Percentiles rank a stretch among this genome's conserved stretches.
phyloP scores from a whole-genome alignment of 352 stramenopile genomes.

The Phytophthora cryptogea region DNA sequence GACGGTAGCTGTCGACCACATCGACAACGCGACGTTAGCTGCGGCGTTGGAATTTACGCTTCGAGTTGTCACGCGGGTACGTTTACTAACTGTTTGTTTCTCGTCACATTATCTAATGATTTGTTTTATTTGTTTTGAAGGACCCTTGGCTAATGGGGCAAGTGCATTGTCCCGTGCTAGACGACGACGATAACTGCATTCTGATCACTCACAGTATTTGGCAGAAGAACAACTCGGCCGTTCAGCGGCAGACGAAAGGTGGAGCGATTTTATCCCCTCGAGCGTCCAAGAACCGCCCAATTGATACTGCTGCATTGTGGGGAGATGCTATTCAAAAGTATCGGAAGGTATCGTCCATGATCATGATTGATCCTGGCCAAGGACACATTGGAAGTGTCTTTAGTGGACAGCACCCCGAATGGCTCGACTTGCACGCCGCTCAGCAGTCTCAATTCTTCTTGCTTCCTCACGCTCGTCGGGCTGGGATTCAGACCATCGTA shows the following conservation, averaged over 20 bases:
- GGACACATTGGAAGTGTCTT: conserved; percentile 76
- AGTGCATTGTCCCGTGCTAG: conserved; percentile 70
- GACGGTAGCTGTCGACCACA: conserved; percentile 59
- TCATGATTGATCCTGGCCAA: conserved; percentile 82
- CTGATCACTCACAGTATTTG: conserved; percentile 74
- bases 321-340: conserved; percentile 72
- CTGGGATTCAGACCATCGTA: conserved; percentile 66
- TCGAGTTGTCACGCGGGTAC: conserved; percentile 61
- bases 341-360: conserved; percentile 64
- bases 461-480: conserved; percentile 64
- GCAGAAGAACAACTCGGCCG: conserved; percentile 47
- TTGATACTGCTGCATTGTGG: conserved; percentile 37
- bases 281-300: conserved; percentile 24
- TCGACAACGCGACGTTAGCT: conserved; percentile 62
- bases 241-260: conserved; percentile 9
- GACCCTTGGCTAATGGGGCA: conserved; percentile 75
- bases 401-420: conserved; percentile 72
- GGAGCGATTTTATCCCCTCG: conserved; percentile 25
- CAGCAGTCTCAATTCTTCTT: conserved; percentile 80
- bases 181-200: conserved; percentile 62
- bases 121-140: conserved; percentile 26
- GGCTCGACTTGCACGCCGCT: conserved; percentile 51
- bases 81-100: conserved; percentile 4
- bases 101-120: neutral
- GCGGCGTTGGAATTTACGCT: conserved; percentile 71